Percentiles rank a stretch among this genome's conserved stretches.
phyloP scores from a whole-genome alignment of 2,329 filamentous ascomycete species.

The Neonectria faginata region DNA sequence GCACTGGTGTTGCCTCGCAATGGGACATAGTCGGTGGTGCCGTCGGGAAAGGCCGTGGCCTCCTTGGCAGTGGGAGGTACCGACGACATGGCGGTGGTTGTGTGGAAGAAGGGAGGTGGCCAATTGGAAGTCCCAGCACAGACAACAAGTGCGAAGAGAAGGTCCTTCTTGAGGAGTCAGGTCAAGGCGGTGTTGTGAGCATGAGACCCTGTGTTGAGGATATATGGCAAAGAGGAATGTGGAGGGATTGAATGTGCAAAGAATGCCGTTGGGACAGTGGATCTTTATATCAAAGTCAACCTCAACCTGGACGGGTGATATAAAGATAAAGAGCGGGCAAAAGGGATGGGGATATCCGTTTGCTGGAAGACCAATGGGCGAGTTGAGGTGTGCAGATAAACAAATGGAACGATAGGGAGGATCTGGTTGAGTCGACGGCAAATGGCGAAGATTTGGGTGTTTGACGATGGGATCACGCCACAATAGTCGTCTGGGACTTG shows the following conservation, averaged over 20 bases:
- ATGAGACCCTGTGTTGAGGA: neutral
- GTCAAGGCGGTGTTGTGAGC: neutral
- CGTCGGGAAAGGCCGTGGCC: constrained; percentile 61
- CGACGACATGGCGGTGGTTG: constrained; percentile 49
- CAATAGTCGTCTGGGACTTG: neutral
- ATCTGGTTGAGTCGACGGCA: neutral
- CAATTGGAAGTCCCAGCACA: neutral
- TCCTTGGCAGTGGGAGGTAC: constrained; percentile 53
- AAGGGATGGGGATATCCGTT: neutral
- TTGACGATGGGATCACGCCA: constrained; percentile 5
- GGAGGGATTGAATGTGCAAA: neutral
- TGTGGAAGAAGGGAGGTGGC: neutral
- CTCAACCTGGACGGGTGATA: neutral
- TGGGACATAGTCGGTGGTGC: constrained; percentile 67
- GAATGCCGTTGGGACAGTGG: neutral
- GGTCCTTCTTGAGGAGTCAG: neutral
- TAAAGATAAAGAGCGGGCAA: neutral
- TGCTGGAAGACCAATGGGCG: neutral
- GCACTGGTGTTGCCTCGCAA: constrained; percentile 51
- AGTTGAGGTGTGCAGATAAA: neutral
- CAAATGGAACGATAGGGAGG: neutral
- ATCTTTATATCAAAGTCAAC: neutral
- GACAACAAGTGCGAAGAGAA: neutral
- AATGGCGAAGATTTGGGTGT: neutral
- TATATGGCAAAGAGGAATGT: neutral